These are phyloP conservation scores for Ambrosia trifida DNA, from an alignment of 129 eudicot genomes.

Conservation along the genomic window DNA sequence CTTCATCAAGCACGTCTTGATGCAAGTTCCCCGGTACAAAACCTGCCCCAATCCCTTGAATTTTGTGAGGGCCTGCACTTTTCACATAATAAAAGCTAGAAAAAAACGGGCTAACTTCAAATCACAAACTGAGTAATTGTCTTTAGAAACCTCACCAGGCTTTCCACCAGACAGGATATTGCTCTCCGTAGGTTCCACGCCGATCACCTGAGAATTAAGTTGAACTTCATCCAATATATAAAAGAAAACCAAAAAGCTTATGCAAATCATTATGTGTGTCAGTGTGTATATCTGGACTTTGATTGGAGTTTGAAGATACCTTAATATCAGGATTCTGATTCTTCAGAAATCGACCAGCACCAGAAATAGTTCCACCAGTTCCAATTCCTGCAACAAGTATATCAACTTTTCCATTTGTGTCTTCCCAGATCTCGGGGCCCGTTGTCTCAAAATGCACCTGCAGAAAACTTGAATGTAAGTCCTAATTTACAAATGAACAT, in stretches of 20 bases:
- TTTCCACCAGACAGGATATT: constrained; percentile 94
- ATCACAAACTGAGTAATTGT: constrained; percentile 15
- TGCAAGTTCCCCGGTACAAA: constrained; percentile 87
- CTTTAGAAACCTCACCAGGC: constrained; percentile 67
- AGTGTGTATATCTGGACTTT: neutral
- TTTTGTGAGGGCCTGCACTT: constrained; percentile 99
- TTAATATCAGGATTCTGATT: constrained; percentile 62
- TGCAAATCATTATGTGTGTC: neutral
- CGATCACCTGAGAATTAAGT: constrained; percentile 66
- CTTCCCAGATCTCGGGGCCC: constrained; percentile 99
- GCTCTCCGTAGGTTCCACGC: constrained; percentile 95
- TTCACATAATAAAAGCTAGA: constrained; percentile 49
- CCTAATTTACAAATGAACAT: constrained; percentile 1
- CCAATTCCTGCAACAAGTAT: constrained; percentile 98
- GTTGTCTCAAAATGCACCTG: constrained; percentile 98
- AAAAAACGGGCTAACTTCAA: constrained; percentile 25
- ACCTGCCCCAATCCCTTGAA: constrained; percentile 99
- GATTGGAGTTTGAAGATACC: constrained; percentile 41
- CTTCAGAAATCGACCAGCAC: constrained; percentile 84
- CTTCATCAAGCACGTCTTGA: constrained; percentile 88
- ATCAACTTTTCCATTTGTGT: constrained; percentile 92
- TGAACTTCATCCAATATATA: neutral
- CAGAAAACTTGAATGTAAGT: constrained; percentile 21
- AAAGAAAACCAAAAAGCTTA: neutral
- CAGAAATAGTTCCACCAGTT: constrained; percentile 96